Base-by-base conservation (phyloP, 441 rosid genomes). In the Mallotus repandus region DNA sequence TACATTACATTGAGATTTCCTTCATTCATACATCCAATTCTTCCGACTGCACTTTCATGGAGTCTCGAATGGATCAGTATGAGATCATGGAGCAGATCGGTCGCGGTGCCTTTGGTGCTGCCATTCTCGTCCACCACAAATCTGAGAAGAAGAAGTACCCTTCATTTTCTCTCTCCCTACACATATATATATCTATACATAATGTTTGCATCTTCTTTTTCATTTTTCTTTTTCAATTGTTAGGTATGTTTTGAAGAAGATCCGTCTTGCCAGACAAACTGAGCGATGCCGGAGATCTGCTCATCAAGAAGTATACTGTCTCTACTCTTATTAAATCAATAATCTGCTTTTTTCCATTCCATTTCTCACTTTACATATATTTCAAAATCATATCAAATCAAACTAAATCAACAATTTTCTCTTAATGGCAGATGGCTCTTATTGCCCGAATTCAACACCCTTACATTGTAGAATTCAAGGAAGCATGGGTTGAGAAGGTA, bases 11-110 rank as follows among this genome's bases (percentile, higher is more conserved):
- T 29, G 32, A 29, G 32, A 29, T 29, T 29, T 29, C 32, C 32
- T 29, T 29, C 32, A 1, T 29, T 2, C 32, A 25, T 25, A 0
- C 29, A 25, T 25, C 29, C 29, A 25, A 25, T 25, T 25, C 29
- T 25, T 25, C 29, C 29, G 29, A 25, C 29, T 25, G 29, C 29
- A 25, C 29, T 25, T 25, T 2, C 55, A 86, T 90, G 94, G 97
- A 92, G 86, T 94, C 99, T 50, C 86, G 97, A 56, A 94, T 94
- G 99, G 99, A 94, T 87, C 97, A 86, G 70, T 94, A 94, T 67
- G 99, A 94, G 91, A 87, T 94, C 83, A 94, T 94, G 97, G 99
- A 92, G 77, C 97, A 92, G 93, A 92, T 94, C 84, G 99, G 97
- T n/a, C 90, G 99, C 48, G 99, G 99, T 2, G 97, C 99, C 2